Conservation (phyloP, 169 alveolate genomes). For the Cryptosporidium andersoni region DNA sequence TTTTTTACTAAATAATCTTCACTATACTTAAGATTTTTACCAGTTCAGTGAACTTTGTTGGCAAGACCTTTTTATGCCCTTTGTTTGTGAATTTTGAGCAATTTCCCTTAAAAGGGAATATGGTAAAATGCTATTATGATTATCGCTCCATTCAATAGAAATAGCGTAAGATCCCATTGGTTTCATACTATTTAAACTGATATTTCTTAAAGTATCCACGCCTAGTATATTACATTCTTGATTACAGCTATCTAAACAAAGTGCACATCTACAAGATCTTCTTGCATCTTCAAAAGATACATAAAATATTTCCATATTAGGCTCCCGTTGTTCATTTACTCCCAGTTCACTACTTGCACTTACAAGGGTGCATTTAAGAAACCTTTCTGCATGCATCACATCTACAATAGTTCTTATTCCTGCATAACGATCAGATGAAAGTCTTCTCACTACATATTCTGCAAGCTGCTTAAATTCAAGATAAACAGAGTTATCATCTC, state of each 20-base stretch:
- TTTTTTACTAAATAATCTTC: no score
- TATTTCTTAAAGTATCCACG: background rate
- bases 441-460: constrained; percentile 76
- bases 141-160: constrained; percentile 88
- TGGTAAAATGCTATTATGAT: constrained; percentile 79
- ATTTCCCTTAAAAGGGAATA: constrained; percentile 18
- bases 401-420: constrained; percentile 55
- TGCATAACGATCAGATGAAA: constrained; percentile 64
- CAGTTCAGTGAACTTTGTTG: constrained; percentile 33
- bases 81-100: background rate
- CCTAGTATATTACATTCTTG: constrained; percentile 47
- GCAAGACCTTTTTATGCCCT: background rate
- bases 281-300: constrained; percentile 80
- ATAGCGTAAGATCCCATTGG: constrained; percentile 87
- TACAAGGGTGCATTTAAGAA: constrained; percentile 51
- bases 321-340: constrained; percentile 64
- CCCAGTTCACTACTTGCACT: constrained; percentile 71
- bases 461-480: constrained; percentile 76
- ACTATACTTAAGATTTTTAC: background rate
- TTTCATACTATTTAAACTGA: constrained; percentile 51
- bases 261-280: constrained; percentile 83
- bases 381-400: constrained; percentile 63
- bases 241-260: constrained; percentile 77
- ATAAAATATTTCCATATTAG: constrained; percentile 20
- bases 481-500: constrained; percentile 75